Evolutionary conservation across 2,329 filamentous ascomycete species (phyloP).

Genomic region (Waltergamsia citrina): DNA sequence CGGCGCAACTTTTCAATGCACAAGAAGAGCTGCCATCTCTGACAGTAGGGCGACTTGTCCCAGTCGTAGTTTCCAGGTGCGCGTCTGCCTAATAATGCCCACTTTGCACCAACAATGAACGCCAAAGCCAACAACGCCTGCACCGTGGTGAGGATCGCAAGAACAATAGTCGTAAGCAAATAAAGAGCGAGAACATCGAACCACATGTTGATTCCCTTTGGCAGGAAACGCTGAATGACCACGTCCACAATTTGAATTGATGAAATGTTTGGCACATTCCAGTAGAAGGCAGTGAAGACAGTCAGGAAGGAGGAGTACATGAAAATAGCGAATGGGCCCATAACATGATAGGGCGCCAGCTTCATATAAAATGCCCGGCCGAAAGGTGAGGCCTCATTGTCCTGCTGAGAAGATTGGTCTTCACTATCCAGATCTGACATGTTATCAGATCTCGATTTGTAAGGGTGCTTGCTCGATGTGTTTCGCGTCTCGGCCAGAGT

Average conservation of each 20-base stretch:
- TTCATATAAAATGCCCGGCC: slow-evolving; percentile 45
- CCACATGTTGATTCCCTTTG: slow-evolving; percentile 12
- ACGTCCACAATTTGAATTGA: slow-evolving; percentile 34
- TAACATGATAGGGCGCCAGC: slow-evolving; percentile 38
- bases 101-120: slow-evolving; percentile 37
- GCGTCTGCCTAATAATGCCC: slow-evolving; percentile 39
- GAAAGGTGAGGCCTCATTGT: slow-evolving; percentile 30
- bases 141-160: slow-evolving; percentile 29
- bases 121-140: slow-evolving; percentile 32
- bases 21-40: slow-evolving; percentile 47
- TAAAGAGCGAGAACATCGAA: slow-evolving; percentile 27
- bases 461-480: slow-evolving; percentile 3
- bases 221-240: slow-evolving; percentile 14
- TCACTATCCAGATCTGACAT: slow-evolving; percentile 11
- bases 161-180: slow-evolving; percentile 24
- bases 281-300: slow-evolving; percentile 37
- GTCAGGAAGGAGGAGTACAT: slow-evolving; percentile 36
- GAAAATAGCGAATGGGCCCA: slow-evolving; percentile 36
- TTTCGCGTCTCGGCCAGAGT: slow-evolving; percentile 11
- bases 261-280: slow-evolving; percentile 38
- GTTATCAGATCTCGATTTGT: slow-evolving; percentile 1
- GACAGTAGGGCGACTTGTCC: slow-evolving; percentile 47
- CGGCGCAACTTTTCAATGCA: slow-evolving; percentile 39
- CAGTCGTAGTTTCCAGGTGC: slow-evolving; percentile 45
- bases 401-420: slow-evolving; percentile 1